phyloP scores from a whole-genome alignment of 2,329 filamentous ascomycete species.

The Tolypocladium guangdongense region DNA sequence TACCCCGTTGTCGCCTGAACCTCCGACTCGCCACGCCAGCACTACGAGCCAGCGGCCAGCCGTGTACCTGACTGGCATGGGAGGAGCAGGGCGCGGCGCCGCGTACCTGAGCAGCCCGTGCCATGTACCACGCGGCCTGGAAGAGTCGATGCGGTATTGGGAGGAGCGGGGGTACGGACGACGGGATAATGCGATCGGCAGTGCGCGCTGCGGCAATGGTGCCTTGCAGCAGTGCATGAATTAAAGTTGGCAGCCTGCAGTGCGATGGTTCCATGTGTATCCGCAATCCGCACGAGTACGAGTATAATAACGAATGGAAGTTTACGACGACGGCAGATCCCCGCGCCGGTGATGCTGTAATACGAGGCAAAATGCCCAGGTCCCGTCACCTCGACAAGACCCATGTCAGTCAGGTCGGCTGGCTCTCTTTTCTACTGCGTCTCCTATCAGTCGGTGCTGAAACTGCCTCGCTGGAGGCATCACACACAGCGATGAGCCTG shows the following conservation, averaged over 20 bases:
- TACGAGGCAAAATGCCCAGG: not conserved
- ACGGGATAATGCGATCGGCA: not conserved
- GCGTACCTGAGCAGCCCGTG: not conserved
- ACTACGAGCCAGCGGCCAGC: not conserved
- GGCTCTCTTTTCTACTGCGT: not conserved
- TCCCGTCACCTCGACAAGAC: no score
- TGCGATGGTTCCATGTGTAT: not conserved
- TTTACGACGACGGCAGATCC: not conserved
- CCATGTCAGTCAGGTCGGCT: not conserved
- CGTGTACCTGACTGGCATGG: slow-evolving; percentile 3
- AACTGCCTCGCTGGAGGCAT: not conserved
- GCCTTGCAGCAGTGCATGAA: not conserved
- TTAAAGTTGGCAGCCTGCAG: not conserved
- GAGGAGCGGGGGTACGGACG: not conserved
- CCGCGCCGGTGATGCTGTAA: not conserved
- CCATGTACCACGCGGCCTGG: not conserved
- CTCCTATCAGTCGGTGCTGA: no score
- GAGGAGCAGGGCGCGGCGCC: not conserved
- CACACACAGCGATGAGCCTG: not conserved
- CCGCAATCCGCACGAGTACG: no score
- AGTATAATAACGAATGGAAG: not conserved
- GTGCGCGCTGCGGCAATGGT: not conserved
- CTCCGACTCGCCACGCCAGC: slow-evolving; percentile 1
- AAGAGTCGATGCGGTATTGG: not conserved
- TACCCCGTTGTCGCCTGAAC: slow-evolving; percentile 1